A percentile compares a stretch with the other conserved stretches of the same genome.
These are phyloP conservation scores for Lachancea cidri DNA, from an alignment of 805 yeast genomes.

Conservation along the genomic window DNA sequence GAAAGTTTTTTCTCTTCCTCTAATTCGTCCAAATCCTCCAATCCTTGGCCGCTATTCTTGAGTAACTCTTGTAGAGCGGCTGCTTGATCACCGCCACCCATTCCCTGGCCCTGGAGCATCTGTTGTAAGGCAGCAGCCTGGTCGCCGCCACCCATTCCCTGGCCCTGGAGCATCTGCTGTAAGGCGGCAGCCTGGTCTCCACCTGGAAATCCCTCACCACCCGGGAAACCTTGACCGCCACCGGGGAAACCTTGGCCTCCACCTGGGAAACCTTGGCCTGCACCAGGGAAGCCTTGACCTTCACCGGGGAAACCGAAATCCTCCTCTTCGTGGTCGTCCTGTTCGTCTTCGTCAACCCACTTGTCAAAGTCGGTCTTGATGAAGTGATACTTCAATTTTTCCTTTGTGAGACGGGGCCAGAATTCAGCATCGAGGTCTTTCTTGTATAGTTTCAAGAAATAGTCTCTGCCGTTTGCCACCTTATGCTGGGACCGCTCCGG, in stretches of 20 bases:
- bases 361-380: slow-evolving; percentile 93
- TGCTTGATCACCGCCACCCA: slow-evolving; percentile 2
- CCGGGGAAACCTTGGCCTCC: slow-evolving; percentile 33
- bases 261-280: slow-evolving; percentile 25
- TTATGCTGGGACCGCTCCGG: slow-evolving; percentile 54
- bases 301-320: slow-evolving; percentile 35
- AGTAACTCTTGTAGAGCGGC: neutral
- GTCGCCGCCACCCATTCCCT: slow-evolving; percentile 2
- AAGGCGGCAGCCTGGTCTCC: slow-evolving; percentile 8
- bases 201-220: no score
- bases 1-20: neutral
- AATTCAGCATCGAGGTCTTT: slow-evolving; percentile 66
- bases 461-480: slow-evolving; percentile 48
- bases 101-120: slow-evolving; percentile 3
- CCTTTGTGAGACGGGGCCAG: slow-evolving; percentile 95
- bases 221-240: slow-evolving; percentile 37
- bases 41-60: slow-evolving; percentile 2
- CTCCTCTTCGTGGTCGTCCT: slow-evolving; percentile 54
- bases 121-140: slow-evolving; percentile 9
- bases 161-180: slow-evolving; percentile 6
- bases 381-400: slow-evolving; percentile 70
- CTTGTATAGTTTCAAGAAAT: slow-evolving; percentile 60
- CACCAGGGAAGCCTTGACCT: slow-evolving; percentile 37
- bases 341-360: slow-evolving; percentile 99
- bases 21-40: slow-evolving; percentile 7